These are phyloP conservation scores for Rosa hybrid DNA, from an alignment of 331 rosid genomes.

Conservation along the genomic window DNA sequence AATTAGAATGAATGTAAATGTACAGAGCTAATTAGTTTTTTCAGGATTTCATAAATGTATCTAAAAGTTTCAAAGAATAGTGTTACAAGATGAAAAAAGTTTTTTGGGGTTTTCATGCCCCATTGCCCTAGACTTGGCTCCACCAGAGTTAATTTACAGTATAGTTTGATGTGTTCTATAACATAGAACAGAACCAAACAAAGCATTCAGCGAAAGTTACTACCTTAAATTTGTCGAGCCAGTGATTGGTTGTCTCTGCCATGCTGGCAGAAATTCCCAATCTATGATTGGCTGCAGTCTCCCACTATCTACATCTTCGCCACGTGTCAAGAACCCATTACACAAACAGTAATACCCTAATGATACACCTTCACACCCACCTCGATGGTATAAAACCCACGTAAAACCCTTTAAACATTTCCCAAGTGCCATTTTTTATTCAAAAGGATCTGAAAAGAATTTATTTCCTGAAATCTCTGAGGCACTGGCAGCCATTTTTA, in stretches of 20 bases:
- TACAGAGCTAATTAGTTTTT: neutral
- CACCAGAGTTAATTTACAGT: neutral
- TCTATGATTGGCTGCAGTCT: constrained; percentile 33
- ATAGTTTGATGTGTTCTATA: constrained; percentile 1
- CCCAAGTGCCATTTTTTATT: neutral
- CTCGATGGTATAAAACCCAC: constrained; percentile 18
- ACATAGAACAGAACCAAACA: neutral
- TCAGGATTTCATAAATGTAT: neutral
- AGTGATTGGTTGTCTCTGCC: constrained; percentile 41
- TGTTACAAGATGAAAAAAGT: neutral
- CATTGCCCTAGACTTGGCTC: constrained; percentile 12
- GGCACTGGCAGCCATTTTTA: constrained; percentile 23
- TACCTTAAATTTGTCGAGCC: constrained; percentile 45
- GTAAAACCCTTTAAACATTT: constrained; percentile 1
- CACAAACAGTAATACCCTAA: constrained; percentile 24
- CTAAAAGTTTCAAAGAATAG: neutral
- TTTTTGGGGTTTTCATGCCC: neutral
- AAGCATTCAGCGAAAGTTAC: neutral
- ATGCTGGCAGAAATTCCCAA: constrained; percentile 35
- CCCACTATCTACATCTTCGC: neutral
- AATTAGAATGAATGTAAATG: neutral
- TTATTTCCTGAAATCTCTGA: constrained; percentile 16
- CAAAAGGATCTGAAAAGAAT: constrained; percentile 16
- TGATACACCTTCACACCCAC: constrained; percentile 7
- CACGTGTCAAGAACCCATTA: constrained; percentile 29